Percentiles rank a stretch among this genome's conserved stretches.
Evolutionary conservation across 2,329 filamentous ascomycete genomes (phyloP).

Genomic region (Rutstroemia sp.): DNA sequence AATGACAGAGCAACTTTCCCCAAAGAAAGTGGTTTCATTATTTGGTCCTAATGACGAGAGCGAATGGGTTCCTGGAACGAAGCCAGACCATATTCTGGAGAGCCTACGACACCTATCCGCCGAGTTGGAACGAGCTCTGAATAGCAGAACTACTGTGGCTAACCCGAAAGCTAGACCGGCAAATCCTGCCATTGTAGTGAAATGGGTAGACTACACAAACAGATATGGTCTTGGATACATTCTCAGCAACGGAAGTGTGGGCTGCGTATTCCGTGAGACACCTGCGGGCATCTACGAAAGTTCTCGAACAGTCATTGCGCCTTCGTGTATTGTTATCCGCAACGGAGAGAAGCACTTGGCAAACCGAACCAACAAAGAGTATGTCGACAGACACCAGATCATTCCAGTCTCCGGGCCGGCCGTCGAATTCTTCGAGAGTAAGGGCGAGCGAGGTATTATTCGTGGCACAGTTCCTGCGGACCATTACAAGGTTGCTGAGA

Average conservation of each 20-base stretch:
- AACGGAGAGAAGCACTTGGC: constrained; percentile 65
- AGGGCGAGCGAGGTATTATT: constrained; percentile 54
- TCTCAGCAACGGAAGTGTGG: constrained; percentile 72
- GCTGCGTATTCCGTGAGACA: constrained; percentile 55
- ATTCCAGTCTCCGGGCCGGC: constrained; percentile 53
- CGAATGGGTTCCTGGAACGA: constrained; percentile 42
- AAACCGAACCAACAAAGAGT: constrained; percentile 48
- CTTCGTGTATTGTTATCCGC: constrained; percentile 64
- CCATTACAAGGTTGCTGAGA: constrained; percentile 48
- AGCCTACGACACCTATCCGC: constrained; percentile 49
- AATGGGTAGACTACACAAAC: constrained; percentile 86
- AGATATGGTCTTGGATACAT: constrained; percentile 83
- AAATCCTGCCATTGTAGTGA: constrained; percentile 59
- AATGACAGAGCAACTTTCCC: constrained; percentile 35
- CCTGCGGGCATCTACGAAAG: constrained; percentile 39
- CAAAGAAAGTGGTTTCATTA: constrained; percentile 29
- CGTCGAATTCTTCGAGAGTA: constrained; percentile 70
- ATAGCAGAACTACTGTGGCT: constrained; percentile 55
- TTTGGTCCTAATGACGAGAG: constrained; percentile 49
- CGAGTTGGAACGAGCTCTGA: constrained; percentile 56
- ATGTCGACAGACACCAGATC: constrained; percentile 51
- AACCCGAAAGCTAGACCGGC: constrained; percentile 47
- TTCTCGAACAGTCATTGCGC: constrained; percentile 48
- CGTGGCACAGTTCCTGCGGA: constrained; percentile 58
- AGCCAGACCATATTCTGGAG: constrained; percentile 50